Evolutionary conservation across 768 basidiomycete genomes (phyloP).

Genomic region (Russula abietina): DNA sequence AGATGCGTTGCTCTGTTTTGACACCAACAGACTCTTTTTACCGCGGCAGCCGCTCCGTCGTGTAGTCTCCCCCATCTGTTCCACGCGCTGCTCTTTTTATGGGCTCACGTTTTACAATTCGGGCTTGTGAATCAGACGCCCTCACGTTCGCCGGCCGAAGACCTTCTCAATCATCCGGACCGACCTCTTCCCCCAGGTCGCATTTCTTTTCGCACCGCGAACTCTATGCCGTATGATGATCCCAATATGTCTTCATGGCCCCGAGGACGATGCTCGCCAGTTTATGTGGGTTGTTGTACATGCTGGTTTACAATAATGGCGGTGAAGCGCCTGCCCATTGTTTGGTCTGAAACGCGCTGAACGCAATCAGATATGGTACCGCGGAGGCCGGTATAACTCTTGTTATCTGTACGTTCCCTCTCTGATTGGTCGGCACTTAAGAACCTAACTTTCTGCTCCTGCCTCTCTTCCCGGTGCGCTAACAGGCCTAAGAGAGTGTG

Average conservation of each 20-base stretch:
- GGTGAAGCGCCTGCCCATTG: slow-evolving; percentile 27
- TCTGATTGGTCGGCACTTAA: not conserved
- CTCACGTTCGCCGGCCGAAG: slow-evolving; percentile 26
- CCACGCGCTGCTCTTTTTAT: slow-evolving; percentile 29
- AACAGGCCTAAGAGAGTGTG: slow-evolving; percentile 10
- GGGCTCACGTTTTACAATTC: slow-evolving; percentile 31
- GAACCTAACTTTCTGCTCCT: not conserved
- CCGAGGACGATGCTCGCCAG: slow-evolving; percentile 21
- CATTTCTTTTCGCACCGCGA: slow-evolving; percentile 26
- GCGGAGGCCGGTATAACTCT: slow-evolving; percentile 37
- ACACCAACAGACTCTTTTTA: slow-evolving; percentile 17
- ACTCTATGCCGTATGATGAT: slow-evolving; percentile 30
- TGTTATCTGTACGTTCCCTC: slow-evolving; percentile 31
- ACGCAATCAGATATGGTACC: slow-evolving; percentile 33
- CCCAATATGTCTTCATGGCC: slow-evolving; percentile 26
- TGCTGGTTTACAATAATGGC: slow-evolving; percentile 30
- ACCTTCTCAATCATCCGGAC: slow-evolving; percentile 31
- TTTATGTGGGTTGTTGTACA: slow-evolving; percentile 20
- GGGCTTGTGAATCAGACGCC: slow-evolving; percentile 32
- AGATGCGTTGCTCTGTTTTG: too few species aligned
- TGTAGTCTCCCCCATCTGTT: slow-evolving; percentile 10
- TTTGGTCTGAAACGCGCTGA: slow-evolving; percentile 34
- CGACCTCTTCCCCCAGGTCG: slow-evolving; percentile 32
- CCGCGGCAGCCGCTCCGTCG: slow-evolving; percentile 18
- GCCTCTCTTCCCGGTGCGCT: too few species aligned